Conservation (phyloP, 1,284 basidiomycete species). For the Apiotrichum domesticum region DNA sequence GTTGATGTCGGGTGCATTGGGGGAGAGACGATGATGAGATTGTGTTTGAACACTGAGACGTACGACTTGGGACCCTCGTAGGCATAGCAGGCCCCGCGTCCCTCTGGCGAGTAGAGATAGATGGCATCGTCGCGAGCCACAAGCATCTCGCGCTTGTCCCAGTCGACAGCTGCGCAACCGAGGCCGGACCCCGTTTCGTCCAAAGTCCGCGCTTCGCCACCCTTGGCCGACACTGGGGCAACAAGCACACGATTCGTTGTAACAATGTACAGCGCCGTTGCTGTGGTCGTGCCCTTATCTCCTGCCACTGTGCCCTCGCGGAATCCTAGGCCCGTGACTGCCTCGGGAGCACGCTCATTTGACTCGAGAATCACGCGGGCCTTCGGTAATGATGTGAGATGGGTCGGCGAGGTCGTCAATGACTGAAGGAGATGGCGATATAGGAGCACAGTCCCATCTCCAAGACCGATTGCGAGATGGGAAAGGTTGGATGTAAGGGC, state of each 20-base stretch:
- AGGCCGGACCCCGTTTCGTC: conserved; percentile 81
- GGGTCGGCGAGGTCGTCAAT: conserved; percentile 54
- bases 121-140: conserved; percentile 89
- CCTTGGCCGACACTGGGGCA: conserved; percentile 59
- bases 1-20: conserved; percentile 63
- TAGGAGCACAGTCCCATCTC: conserved; percentile 87
- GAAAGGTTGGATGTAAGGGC: conserved; percentile 74
- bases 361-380: conserved; percentile 67
- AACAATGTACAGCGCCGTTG: conserved; percentile 70
- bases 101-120: conserved; percentile 77
- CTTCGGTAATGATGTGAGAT: conserved; percentile 70
- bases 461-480: conserved; percentile 83
- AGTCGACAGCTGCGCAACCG: conserved; percentile 76
- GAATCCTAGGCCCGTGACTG: conserved; percentile 87
- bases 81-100: conserved; percentile 77
- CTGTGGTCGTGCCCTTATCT: conserved; percentile 20
- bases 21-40: conserved; percentile 82
- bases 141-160: conserved; percentile 64
- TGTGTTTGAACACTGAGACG: conserved; percentile 66
- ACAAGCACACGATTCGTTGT: conserved; percentile 77
- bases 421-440: conserved; percentile 88
- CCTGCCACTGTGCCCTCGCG: conserved; percentile 48
- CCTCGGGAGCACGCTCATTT: conserved; percentile 59
- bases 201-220: conserved; percentile 61
- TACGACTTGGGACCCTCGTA: conserved; percentile 62